Evolutionary conservation across 1,284 basidiomycete genomes (phyloP).

Genomic region (Ceratobasidium sp.): DNA sequence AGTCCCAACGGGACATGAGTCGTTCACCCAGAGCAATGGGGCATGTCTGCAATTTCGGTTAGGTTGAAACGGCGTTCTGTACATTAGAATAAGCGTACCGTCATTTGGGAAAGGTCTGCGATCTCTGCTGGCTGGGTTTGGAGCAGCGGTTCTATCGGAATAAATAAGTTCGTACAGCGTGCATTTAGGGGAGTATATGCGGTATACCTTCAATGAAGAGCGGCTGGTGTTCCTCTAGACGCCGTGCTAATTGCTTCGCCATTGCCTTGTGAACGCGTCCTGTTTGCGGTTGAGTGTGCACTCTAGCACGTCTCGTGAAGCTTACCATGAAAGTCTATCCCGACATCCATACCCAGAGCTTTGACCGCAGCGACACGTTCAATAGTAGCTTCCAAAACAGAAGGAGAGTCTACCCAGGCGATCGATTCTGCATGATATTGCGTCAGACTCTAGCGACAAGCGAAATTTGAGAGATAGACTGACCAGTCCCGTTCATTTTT

Average conservation of each 20-base stretch:
- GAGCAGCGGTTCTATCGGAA: slow-evolving; percentile 50
- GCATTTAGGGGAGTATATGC: slow-evolving; percentile 52
- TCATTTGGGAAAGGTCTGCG: slow-evolving; percentile 64
- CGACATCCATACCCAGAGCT: slow-evolving; percentile 71
- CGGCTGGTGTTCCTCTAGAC: slow-evolving; percentile 71
- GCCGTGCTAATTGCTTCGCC: slow-evolving; percentile 78
- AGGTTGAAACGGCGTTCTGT: background rate
- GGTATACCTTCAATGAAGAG: slow-evolving; percentile 72
- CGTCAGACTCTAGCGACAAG: slow-evolving; percentile 47
- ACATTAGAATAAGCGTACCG: slow-evolving; percentile 59
- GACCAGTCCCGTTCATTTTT: slow-evolving; percentile 79
- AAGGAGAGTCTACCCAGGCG: slow-evolving; percentile 61
- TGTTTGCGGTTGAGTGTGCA: slow-evolving; percentile 58
- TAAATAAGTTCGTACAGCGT: slow-evolving; percentile 47
- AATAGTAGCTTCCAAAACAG: slow-evolving; percentile 66
- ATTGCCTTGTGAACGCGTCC: slow-evolving; percentile 76
- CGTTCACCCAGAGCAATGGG: slow-evolving; percentile 80
- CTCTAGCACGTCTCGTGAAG: background rate
- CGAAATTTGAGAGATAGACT: slow-evolving; percentile 32
- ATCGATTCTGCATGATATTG: slow-evolving; percentile 46
- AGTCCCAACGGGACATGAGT: slow-evolving; percentile 73
- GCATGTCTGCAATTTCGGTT: slow-evolving; percentile 56
- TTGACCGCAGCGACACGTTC: slow-evolving; percentile 71
- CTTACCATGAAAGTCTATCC: slow-evolving; percentile 60
- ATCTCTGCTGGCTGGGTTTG: slow-evolving; percentile 75